Conservation (phyloP, 805 yeast genomes). For the Metschnikowia shivogae region DNA sequence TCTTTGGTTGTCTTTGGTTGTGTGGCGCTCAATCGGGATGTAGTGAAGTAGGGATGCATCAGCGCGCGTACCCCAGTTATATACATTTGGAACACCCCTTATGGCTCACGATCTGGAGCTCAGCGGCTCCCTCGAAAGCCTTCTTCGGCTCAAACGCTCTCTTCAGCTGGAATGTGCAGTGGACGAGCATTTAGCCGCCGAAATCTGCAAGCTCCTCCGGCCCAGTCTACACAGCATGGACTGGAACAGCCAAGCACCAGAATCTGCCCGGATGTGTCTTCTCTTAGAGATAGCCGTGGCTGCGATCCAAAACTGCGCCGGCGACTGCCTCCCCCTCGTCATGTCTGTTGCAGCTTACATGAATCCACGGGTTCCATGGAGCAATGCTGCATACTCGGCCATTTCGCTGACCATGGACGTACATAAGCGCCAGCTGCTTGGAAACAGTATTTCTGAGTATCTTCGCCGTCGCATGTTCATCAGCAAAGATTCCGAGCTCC, state of each 20-base stretch:
- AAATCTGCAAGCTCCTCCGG: background rate
- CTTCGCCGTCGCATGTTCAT: background rate
- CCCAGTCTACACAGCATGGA: slow-evolving; percentile 1
- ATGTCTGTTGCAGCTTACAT: slow-evolving; percentile 17
- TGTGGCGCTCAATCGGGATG: background rate
- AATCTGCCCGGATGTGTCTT: background rate
- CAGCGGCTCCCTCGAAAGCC: no score
- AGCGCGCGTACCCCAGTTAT: slow-evolving; percentile 3
- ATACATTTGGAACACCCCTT: no score
- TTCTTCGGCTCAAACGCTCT: background rate
- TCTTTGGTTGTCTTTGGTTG: no score
- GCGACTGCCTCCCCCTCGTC: slow-evolving; percentile 5
- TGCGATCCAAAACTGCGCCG: slow-evolving; percentile 4
- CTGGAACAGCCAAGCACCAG: slow-evolving; percentile 5
- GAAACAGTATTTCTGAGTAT: background rate
- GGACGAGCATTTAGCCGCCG: background rate
- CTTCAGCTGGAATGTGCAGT: background rate
- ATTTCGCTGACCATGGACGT: background rate
- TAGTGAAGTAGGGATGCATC: background rate
- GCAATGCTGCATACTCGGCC: slow-evolving; percentile 6
- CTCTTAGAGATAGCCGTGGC: slow-evolving; percentile 9
- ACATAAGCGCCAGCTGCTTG: background rate
- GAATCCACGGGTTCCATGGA: slow-evolving; percentile 33
- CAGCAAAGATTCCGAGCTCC: background rate
- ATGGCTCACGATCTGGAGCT: no score